phyloP scores from a whole-genome alignment of 2,329 filamentous ascomycete genomes.

The Epichloe coenophiala region DNA sequence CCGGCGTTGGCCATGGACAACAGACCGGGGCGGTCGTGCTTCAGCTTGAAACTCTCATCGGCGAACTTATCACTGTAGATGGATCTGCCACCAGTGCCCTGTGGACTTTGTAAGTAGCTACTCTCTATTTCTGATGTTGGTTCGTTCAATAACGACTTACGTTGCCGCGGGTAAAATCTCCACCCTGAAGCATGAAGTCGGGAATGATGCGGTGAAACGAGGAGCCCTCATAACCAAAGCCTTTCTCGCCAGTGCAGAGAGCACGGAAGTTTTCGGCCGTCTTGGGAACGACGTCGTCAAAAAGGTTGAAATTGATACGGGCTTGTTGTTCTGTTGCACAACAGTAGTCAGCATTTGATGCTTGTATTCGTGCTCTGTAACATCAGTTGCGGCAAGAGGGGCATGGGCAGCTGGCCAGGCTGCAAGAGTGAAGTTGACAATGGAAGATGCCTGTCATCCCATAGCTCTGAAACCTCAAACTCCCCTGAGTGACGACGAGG shows the following conservation, averaged over 20 bases:
- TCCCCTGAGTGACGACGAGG: background rate
- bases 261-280: slow-evolving; percentile 75
- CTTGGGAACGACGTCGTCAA: slow-evolving; percentile 74
- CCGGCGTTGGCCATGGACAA: slow-evolving; percentile 95
- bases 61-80: slow-evolving; percentile 93
- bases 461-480: background rate
- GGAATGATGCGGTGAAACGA: slow-evolving; percentile 89
- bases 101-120: slow-evolving; percentile 20
- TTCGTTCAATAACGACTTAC: slow-evolving; percentile 37
- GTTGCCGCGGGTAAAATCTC: slow-evolving; percentile 87
- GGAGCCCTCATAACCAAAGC: slow-evolving; percentile 71
- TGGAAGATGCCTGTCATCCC: background rate
- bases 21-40: slow-evolving; percentile 63
- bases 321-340: slow-evolving; percentile 47
- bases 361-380: background rate
- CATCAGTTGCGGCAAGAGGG: background rate
- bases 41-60: slow-evolving; percentile 78
- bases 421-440: background rate
- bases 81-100: slow-evolving; percentile 86
- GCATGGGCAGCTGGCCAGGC: background rate
- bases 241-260: slow-evolving; percentile 70
- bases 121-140: background rate
- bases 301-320: slow-evolving; percentile 83
- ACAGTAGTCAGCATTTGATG: slow-evolving; percentile 2
- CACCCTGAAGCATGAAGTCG: slow-evolving; percentile 90